These are phyloP conservation scores for Forsythia suspensa DNA, from an alignment of 257 asterid species.

Conservation along the genomic window DNA sequence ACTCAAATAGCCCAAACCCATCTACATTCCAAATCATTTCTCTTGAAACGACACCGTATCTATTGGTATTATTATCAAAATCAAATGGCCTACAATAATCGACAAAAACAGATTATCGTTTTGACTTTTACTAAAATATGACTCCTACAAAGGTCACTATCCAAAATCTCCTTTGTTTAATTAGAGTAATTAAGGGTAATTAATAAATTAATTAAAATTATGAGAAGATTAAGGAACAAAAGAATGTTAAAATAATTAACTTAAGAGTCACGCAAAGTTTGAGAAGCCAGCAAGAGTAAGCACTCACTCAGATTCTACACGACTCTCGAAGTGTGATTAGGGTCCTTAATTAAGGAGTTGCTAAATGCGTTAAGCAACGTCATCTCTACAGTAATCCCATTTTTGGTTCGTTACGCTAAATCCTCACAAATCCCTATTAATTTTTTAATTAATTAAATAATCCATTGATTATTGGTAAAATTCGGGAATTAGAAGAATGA, in stretches of 20 bases:
- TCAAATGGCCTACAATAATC: not conserved
- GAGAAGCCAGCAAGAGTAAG: conserved; percentile 27
- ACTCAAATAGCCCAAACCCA: not conserved
- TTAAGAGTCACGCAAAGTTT: conserved; percentile 46
- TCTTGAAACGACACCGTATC: not conserved
- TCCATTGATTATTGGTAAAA: conserved; percentile 29
- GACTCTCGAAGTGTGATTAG: conserved; percentile 30
- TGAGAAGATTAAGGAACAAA: conserved; percentile 22
- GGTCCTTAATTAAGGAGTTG: conserved; percentile 26
- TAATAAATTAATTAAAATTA: not conserved
- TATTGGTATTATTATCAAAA: too few species aligned
- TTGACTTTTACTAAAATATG: conserved; percentile 24
- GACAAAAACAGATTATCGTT: not conserved
- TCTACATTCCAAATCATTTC: not conserved
- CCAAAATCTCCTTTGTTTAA: not conserved
- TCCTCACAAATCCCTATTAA: conserved; percentile 72
- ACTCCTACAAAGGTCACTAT: not conserved
- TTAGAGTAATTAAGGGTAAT: not conserved
- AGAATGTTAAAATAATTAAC: conserved; percentile 45
- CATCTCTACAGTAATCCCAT: conserved; percentile 32
- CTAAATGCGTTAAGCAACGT: conserved; percentile 66
- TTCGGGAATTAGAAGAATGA: conserved; percentile 46
- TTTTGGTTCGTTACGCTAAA: conserved; percentile 77
- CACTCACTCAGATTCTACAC: conserved; percentile 50
- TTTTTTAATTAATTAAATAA: conserved; percentile 20